phyloP scores from a whole-genome alignment of 768 basidiomycete species.

The Stropharia rugosoannulata region DNA sequence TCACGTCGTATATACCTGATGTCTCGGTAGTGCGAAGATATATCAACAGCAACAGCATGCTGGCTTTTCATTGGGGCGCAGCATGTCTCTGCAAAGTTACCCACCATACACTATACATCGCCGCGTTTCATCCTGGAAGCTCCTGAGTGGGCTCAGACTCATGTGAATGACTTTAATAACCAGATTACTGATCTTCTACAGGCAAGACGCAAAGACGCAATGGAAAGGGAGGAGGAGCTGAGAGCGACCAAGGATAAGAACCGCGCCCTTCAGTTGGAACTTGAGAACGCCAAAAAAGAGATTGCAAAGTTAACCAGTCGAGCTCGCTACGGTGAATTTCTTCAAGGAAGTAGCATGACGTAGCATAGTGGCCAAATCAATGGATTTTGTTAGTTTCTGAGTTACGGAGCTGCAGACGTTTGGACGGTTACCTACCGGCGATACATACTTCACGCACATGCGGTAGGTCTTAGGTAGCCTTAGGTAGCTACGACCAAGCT shows the following conservation, averaged over 20 bases:
- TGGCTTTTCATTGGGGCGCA: constrained; percentile 13
- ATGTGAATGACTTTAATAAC: constrained; percentile 1
- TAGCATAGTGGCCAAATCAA: no score
- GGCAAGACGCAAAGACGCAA: background rate
- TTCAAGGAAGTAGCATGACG: no score
- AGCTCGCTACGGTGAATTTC: no score
- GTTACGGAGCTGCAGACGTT: no score
- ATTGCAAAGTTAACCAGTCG: no score
- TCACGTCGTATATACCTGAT: background rate
- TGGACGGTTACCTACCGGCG: no score
- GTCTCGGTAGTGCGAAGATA: constrained; percentile 3
- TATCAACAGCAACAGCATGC: constrained; percentile 1
- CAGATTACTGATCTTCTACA: background rate
- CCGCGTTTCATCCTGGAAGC: constrained; percentile 5
- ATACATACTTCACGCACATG: no score
- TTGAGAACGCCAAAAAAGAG: no score
- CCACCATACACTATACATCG: constrained; percentile 6
- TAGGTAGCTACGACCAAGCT: no score
- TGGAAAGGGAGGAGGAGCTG: background rate
- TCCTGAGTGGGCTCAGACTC: background rate
- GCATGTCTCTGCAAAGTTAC: background rate
- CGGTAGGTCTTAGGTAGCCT: no score
- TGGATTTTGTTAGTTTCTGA: no score
- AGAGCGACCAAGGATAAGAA: background rate
- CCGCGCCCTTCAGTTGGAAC: no score